These are phyloP conservation scores for Solanum chaucha DNA, from an alignment of 257 asterid genomes.

Conservation along the genomic window DNA sequence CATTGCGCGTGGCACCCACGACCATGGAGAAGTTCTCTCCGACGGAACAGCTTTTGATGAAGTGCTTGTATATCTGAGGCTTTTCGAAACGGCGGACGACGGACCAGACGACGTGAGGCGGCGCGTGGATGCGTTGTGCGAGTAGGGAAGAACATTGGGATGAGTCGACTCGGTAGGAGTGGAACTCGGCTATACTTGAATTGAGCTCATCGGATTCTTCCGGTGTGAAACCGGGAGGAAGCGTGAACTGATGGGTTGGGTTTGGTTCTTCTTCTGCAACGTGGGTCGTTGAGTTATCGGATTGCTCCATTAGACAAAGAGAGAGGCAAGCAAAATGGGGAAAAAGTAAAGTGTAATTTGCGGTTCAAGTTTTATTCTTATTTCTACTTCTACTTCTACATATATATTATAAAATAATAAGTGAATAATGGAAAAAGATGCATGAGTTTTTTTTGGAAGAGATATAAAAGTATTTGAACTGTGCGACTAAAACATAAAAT, in stretches of 20 bases:
- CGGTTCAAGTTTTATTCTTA: background rate
- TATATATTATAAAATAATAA: background rate
- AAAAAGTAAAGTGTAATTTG: background rate
- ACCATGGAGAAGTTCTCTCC: conserved; percentile 26
- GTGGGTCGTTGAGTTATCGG: background rate
- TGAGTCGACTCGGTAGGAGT: conserved; percentile 53
- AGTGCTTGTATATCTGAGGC: conserved; percentile 86
- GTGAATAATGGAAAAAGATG: background rate
- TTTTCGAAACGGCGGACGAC: conserved; percentile 65
- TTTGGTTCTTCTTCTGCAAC: background rate
- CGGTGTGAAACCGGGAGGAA: conserved; percentile 40
- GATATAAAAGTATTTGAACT: background rate
- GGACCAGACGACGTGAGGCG: conserved; percentile 57
- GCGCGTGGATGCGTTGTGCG: conserved; percentile 69
- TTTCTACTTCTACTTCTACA: background rate
- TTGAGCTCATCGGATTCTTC: conserved; percentile 60
- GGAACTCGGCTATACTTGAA: conserved; percentile 40
- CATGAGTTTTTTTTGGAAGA: background rate
- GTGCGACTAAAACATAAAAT: no score
- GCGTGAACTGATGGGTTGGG: conserved; percentile 1
- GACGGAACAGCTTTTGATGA: conserved; percentile 77
- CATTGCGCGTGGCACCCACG: conserved; percentile 63
- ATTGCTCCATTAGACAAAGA: background rate
- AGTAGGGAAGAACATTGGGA: conserved; percentile 67
- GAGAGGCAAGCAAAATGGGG: background rate